These are phyloP conservation scores for Heliamphora exappendiculata DNA, from an alignment of 148 eudicot species.

Conservation along the genomic window DNA sequence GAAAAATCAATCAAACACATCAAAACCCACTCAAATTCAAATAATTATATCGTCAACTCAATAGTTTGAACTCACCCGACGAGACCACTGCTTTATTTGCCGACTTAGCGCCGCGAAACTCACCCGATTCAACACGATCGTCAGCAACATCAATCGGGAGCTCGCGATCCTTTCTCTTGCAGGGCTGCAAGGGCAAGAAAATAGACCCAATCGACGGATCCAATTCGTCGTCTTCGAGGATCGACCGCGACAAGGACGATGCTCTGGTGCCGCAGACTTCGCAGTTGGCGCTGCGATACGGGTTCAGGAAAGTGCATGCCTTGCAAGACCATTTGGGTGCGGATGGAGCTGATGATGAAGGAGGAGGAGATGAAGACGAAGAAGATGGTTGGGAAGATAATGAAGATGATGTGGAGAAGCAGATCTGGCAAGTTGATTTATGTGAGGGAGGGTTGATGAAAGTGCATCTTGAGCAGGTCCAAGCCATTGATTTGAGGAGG, in stretches of 20 bases:
- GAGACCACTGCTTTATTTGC: conserved; percentile 7
- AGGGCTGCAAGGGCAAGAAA: conserved; percentile 51
- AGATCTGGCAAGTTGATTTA: conserved; percentile 50
- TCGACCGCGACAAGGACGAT: conserved; percentile 27
- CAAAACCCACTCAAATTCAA: neutral
- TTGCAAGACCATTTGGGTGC: conserved; percentile 67
- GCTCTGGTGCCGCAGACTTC: conserved; percentile 53
- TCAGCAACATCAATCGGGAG: conserved; percentile 9
- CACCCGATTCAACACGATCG: conserved; percentile 14
- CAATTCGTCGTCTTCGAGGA: conserved; percentile 27
- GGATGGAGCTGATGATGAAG: conserved; percentile 25
- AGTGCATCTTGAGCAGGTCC: conserved; percentile 68
- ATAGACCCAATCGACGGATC: conserved; percentile 54
- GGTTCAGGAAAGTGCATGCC: conserved; percentile 77
- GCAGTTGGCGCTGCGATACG: conserved; percentile 31
- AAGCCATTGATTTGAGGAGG: conserved; percentile 30
- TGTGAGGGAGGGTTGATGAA: conserved; percentile 66
- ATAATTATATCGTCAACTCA: neutral
- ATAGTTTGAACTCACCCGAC: conserved; percentile 25
- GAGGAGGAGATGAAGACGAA: conserved; percentile 19
- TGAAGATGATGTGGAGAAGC: conserved; percentile 29
- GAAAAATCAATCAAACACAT: neutral
- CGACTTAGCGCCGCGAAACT: conserved; percentile 12
- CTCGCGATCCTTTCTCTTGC: conserved; percentile 22
- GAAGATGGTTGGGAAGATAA: conserved; percentile 16